Conservation (phyloP, 1,284 basidiomycete genomes). For the Ustilago xerochloae region DNA sequence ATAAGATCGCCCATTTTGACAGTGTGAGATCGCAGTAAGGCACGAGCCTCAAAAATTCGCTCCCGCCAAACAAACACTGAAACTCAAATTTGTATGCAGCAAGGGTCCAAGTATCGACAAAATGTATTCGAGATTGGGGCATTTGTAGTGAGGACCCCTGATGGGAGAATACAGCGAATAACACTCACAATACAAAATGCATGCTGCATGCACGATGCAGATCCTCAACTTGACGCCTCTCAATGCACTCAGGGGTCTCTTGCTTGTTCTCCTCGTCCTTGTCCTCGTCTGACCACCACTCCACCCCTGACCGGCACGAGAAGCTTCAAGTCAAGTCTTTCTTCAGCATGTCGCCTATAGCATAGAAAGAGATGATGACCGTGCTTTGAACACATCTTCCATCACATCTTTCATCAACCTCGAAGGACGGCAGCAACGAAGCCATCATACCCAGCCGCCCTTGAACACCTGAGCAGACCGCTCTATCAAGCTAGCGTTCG, state of each 20-base stretch:
- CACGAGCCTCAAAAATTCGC: neutral
- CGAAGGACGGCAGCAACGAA: too few species aligned
- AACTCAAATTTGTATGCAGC: neutral
- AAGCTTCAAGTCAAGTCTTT: too few species aligned
- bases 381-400: neutral
- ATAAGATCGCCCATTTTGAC: neutral
- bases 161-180: neutral
- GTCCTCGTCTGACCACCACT: slow-evolving; percentile 1
- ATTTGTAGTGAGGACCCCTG: neutral
- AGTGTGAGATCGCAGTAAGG: slow-evolving; percentile 21
- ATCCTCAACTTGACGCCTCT: slow-evolving; percentile 1
- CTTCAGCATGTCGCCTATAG: too few species aligned
- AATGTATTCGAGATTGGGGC: neutral
- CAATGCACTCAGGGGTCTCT: slow-evolving; percentile 25
- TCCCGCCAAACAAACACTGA: neutral
- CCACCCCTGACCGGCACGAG: neutral
- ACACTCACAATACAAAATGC: slow-evolving; percentile 1
- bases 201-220: slow-evolving; percentile 27
- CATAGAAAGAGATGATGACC: too few species aligned
- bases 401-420: neutral
- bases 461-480: neutral
- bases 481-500: neutral
- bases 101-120: slow-evolving; percentile 5
- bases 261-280: neutral
- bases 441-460: neutral